Base-by-base conservation (phyloP, 257 asterid genomes). In the Petrea volubilis region DNA sequence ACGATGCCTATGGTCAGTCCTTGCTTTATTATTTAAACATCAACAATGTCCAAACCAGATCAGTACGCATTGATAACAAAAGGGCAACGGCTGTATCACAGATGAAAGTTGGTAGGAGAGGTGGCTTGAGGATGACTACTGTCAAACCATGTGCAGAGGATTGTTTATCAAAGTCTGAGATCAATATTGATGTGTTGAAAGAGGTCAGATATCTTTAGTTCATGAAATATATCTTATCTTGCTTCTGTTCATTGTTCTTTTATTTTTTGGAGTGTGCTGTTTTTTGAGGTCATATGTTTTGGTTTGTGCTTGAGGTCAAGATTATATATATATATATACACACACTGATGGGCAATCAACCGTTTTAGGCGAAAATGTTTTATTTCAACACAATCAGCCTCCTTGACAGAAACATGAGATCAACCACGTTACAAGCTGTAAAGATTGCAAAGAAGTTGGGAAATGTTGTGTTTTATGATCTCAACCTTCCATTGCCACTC, bases 341-440 rank as follows among this genome's bases (percentile, higher is more conserved):
- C n/a, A n/a, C n/a, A 27, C 64, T 77, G 68, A 80, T 20, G 20
- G 74, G 75, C 34, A 51, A 7, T 75, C 44, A 41, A 66, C 50
- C 15, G 12, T 41, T 81, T 73, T 90, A 94, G 98, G 97, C 97
- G 46, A 75, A 89, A 74, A 85, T 91, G 98, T 91, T 94, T 73
- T 91, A 91, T 85, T 88, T 94, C 88, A 89, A 91, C 81, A 81
- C 97, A 55, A 89, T 87, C 77, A 85, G 93, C 77, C 86, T 94
- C 77, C 90, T 94, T 47, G 92, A 91, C 72, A 83, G 78, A 21
- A 85, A 80, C 44, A 91, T 88, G 98, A 84, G 87, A 73, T 84
- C 90, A 44, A 91, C 98, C 33, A 67, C 93, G 28, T 70, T 89
- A 23, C 87, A 77, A 53, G 96, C 98, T 60, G 63, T 90, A 73